Conservation (phyloP, 1,284 basidiomycete species). For the Boletus semigastroideus region DNA sequence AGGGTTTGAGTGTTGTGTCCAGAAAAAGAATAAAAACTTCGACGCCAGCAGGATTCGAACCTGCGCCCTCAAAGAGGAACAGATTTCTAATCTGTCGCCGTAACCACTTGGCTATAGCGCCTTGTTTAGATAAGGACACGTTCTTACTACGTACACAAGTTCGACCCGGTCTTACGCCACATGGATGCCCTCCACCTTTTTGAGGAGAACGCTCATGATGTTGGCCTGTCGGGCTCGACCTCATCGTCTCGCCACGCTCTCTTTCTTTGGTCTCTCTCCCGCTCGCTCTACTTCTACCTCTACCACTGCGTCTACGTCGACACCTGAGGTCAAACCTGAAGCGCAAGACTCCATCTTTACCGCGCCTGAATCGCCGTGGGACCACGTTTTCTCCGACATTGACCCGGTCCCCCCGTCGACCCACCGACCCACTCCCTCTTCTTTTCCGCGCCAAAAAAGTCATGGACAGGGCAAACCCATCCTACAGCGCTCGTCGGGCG, state of each 20-base stretch:
- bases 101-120: slow-evolving; percentile 57
- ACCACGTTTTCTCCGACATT: slow-evolving; percentile 52
- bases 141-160: no score
- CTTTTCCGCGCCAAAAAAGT: neutral
- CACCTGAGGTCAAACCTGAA: neutral
- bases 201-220: slow-evolving; percentile 11
- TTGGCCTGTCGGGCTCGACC: slow-evolving; percentile 14
- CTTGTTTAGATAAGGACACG: neutral
- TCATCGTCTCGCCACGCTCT: slow-evolving; percentile 3
- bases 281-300: neutral
- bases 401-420: slow-evolving; percentile 28
- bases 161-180: no score
- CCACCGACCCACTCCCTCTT: slow-evolving; percentile 8
- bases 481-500: slow-evolving; percentile 13
- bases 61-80: slow-evolving; percentile 68
- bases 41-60: slow-evolving; percentile 75
- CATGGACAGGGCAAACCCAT: neutral
- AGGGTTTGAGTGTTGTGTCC: no score
- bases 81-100: slow-evolving; percentile 49
- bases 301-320: neutral
- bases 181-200: no score
- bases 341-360: slow-evolving; percentile 39
- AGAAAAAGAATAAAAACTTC: slow-evolving; percentile 19
- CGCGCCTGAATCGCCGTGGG: slow-evolving; percentile 48
- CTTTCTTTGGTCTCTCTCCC: neutral